Percentiles rank a stretch among this genome's conserved stretches.
phyloP scores from a whole-genome alignment of 805 yeast genomes.

The Yarrowia divulgata region DNA sequence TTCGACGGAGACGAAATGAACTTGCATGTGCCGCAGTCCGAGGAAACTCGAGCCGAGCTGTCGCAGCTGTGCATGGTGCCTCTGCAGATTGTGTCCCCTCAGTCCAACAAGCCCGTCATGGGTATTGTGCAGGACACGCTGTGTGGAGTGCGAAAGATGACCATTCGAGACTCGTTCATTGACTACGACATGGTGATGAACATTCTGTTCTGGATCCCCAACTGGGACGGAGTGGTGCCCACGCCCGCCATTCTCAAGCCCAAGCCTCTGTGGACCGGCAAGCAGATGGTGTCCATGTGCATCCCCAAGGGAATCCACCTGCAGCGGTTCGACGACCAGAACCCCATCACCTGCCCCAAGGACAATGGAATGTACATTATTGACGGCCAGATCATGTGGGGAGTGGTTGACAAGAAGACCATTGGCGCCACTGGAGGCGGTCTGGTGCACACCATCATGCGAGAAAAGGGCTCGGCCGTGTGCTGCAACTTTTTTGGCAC shows the following conservation, averaged over 20 bases:
- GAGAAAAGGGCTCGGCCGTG: slow-evolving; percentile 92
- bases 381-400: slow-evolving; percentile 96
- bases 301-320: slow-evolving; percentile 95
- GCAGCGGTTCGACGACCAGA: slow-evolving; percentile 91
- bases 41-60: slow-evolving; percentile 95
- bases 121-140: slow-evolving; percentile 99
- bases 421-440: slow-evolving; percentile 99
- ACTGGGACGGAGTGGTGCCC: slow-evolving; percentile 98
- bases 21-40: slow-evolving; percentile 98
- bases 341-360: slow-evolving; percentile 80
- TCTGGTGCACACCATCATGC: slow-evolving; percentile 93
- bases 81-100: slow-evolving; percentile 96
- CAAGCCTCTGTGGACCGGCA: slow-evolving; percentile 97
- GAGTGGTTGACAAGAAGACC: slow-evolving; percentile 97
- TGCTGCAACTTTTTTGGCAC: slow-evolving; percentile 92
- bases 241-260: slow-evolving; percentile 94
- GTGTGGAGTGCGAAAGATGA: slow-evolving; percentile 96
- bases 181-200: slow-evolving; percentile 96
- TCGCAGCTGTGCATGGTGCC: slow-evolving; percentile 97
- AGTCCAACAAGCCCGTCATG: slow-evolving; percentile 98
- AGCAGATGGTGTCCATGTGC: slow-evolving; percentile 88
- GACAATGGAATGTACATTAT: slow-evolving; percentile 96
- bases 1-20: slow-evolving; percentile 99
- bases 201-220: slow-evolving; percentile 96
- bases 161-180: slow-evolving; percentile 85